Evolutionary conservation across 192 early-diverging fungal species (phyloP), one percentile per base, ranked within the genome.

Genomic region (Phycomyces nitens): DNA sequence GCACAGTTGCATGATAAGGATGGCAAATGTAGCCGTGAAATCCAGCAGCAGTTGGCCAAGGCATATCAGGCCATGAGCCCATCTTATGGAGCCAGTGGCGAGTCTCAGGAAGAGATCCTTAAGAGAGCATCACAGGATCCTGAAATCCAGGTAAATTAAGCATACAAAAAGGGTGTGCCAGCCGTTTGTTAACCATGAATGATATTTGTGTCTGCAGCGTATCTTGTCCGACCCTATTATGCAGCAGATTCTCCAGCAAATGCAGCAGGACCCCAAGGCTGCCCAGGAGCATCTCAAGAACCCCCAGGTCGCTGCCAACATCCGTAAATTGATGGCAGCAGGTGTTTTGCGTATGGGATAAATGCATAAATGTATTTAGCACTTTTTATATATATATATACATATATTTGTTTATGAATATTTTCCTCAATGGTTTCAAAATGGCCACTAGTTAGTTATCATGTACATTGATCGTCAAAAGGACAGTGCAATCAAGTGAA

Each of bases 251-350:
- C 84, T 99, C 65, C 87, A 94, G 76, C 95, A 97, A 77, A 97
- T 97, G 93, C 94, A 98, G 77, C 82, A 89, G 62, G 92, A 99
- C 73, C 97, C 97, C 10, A 82, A 84, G 57, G 95, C 97, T 40
- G 88, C 88, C 26, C 86, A 86, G 60, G 96, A 97, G 79, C 96
- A 99, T 66, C 80, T 99, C 77, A 94, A 96, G 84, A 98, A 98
- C 85, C 94, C 94, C 1, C 74, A 73, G 22, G 84, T 99, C 56
- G 92, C 94, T n/a, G 83, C 86, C 65, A 99, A 97, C 76, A 88
- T 99, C 77, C 89, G 92, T 72, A 94, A 89, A 69, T 82, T 99
- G 58, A 88, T 96, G 66, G 84, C 86, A 55, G 95, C 95, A 41
- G 97, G 97, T 60, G 81, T 94, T 58, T 76, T 94, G 64, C 84